Evolutionary conservation across 148 eudicot species (phyloP).

Genomic region (Spergularia bocconei): DNA sequence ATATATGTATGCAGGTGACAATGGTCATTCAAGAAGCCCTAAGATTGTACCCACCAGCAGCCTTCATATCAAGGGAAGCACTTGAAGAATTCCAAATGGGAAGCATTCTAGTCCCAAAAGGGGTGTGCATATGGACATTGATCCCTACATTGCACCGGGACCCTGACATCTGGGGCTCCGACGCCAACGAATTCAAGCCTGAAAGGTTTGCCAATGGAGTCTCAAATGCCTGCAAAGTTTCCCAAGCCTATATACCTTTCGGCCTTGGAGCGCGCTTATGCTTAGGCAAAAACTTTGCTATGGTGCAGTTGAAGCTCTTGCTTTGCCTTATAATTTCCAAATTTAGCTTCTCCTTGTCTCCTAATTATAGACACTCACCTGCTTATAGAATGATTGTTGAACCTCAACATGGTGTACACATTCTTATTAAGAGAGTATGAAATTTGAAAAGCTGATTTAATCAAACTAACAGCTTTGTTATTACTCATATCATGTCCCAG

Average conservation of each 20-base stretch:
- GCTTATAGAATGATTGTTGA: slow-evolving; percentile 79
- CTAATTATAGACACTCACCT: slow-evolving; percentile 64
- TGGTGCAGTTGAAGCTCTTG: slow-evolving; percentile 64
- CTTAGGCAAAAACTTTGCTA: slow-evolving; percentile 71
- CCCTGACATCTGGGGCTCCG: slow-evolving; percentile 61
- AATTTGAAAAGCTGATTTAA: neutral
- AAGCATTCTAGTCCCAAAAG: slow-evolving; percentile 58
- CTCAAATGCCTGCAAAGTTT: slow-evolving; percentile 59
- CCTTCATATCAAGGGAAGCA: slow-evolving; percentile 83
- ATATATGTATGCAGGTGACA: slow-evolving; percentile 40
- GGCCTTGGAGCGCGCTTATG: slow-evolving; percentile 75
- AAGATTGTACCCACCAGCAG: slow-evolving; percentile 78
- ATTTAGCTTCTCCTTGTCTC: slow-evolving; percentile 63
- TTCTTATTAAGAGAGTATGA: slow-evolving; percentile 48
- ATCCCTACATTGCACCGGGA: slow-evolving; percentile 84
- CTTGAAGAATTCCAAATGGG: slow-evolving; percentile 64
- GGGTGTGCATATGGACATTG: slow-evolving; percentile 76
- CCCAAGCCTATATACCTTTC: slow-evolving; percentile 76
- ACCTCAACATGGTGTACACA: slow-evolving; percentile 62
- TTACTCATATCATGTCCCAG: neutral
- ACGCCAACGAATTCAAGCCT: slow-evolving; percentile 67
- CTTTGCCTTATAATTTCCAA: slow-evolving; percentile 46
- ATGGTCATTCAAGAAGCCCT: slow-evolving; percentile 87
- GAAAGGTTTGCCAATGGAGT: slow-evolving; percentile 70
- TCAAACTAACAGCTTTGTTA: too few species aligned